A percentile compares a stretch with the other conserved stretches of the same genome.
Conservation (phyloP, 2,329 filamentous ascomycete species). For the Xylariaceae sp. region DNA sequence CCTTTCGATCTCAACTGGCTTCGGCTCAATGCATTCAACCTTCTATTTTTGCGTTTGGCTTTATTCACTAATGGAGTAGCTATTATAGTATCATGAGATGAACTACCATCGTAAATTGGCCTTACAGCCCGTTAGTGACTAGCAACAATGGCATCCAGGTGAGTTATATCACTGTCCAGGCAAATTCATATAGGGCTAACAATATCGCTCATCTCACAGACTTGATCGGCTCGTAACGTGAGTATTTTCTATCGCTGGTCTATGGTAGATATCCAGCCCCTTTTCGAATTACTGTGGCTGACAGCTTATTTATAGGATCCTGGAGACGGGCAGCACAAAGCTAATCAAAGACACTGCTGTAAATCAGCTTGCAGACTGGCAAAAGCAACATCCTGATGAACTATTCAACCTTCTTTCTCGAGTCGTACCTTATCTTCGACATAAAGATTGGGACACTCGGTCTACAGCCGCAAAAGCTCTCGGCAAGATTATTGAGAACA, state of each 20-base stretch:
- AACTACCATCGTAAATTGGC: conserved; percentile 24
- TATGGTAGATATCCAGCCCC: neutral
- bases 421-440: conserved; percentile 90
- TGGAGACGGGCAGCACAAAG: conserved; percentile 95
- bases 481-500: conserved; percentile 88
- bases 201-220: conserved; percentile 45
- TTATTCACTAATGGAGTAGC: conserved; percentile 2
- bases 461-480: conserved; percentile 91
- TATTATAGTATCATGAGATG: conserved; percentile 29
- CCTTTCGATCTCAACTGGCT: neutral
- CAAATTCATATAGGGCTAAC: conserved; percentile 22
- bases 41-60: neutral
- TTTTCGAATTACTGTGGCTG: neutral
- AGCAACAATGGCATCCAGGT: conserved; percentile 56
- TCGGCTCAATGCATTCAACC: neutral
- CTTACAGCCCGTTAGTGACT: conserved; percentile 32
- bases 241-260: conserved; percentile 40
- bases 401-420: conserved; percentile 90
- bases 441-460: conserved; percentile 95
- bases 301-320: conserved; percentile 55
- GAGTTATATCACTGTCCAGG: conserved; percentile 22
- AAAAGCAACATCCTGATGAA: conserved; percentile 96
- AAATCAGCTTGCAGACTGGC: conserved; percentile 93
- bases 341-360: conserved; percentile 96
- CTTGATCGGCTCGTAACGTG: conserved; percentile 84